Percentiles rank a stretch among this genome's conserved stretches.
These are phyloP conservation scores for Cordyceps cicadae DNA, from an alignment of 2,329 filamentous ascomycete species.

Conservation along the genomic window DNA sequence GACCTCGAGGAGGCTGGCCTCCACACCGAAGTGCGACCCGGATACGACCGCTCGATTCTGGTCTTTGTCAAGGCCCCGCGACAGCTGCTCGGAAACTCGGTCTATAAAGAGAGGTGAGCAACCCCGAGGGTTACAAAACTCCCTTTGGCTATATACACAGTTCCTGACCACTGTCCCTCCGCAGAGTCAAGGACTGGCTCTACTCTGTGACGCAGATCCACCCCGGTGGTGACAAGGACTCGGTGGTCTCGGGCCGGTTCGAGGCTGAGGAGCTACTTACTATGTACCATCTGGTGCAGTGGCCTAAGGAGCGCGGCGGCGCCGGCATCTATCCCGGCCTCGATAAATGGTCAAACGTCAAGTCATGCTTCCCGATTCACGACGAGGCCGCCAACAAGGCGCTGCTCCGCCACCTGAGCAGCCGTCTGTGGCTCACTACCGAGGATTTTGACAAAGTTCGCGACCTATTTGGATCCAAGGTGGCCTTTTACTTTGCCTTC, in stretches of 20 bases:
- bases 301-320: conserved; percentile 49
- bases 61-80: conserved; percentile 59
- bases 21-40: conserved; percentile 63
- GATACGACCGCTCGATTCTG: conserved; percentile 57
- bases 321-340: conserved; percentile 52
- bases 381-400: conserved; percentile 48
- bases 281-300: conserved; percentile 59
- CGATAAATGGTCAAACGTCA: conserved; percentile 53
- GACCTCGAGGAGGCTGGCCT: conserved; percentile 56
- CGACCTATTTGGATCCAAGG: conserved; percentile 54
- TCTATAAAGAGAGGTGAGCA: conserved; percentile 57
- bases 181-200: conserved; percentile 66
- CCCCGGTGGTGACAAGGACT: conserved; percentile 45
- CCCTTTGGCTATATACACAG: not conserved
- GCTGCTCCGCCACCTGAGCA: conserved; percentile 49
- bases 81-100: conserved; percentile 53
- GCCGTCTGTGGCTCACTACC: conserved; percentile 39
- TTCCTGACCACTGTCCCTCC: not conserved
- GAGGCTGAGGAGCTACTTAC: conserved; percentile 65
- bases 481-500: conserved; percentile 78
- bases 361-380: conserved; percentile 55
- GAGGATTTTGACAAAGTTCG: conserved; percentile 52
- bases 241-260: conserved; percentile 39
- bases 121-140: not conserved
- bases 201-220: conserved; percentile 59